Conservation (phyloP, 1,284 basidiomycete genomes). For the Bjerkandera adusta region DNA sequence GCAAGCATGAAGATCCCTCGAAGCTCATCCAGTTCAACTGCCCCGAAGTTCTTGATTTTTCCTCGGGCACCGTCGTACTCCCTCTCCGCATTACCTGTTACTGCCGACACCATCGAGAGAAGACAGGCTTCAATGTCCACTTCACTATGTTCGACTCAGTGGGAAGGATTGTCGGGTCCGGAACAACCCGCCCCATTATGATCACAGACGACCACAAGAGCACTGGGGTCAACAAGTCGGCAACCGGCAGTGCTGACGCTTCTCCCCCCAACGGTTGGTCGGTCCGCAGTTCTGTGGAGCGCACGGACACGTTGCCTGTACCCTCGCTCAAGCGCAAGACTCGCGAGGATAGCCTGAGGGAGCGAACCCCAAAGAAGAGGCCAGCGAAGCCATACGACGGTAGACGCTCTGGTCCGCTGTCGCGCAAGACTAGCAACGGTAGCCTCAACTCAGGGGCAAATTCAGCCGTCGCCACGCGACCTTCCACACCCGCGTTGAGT, state of each 20-base stretch:
- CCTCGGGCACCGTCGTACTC: constrained; percentile 82
- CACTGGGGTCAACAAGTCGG: constrained; percentile 37
- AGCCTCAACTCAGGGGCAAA: constrained; percentile 28
- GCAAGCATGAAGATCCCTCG: constrained; percentile 68
- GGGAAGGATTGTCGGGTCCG: constrained; percentile 82
- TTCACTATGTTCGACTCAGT: constrained; percentile 84
- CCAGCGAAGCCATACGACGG: constrained; percentile 31
- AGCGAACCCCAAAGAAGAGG: constrained; percentile 33
- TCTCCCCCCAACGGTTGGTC: constrained; percentile 22
- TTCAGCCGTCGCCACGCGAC: constrained; percentile 30
- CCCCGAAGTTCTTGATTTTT: constrained; percentile 88
- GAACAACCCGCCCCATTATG: constrained; percentile 91
- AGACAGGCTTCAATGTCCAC: constrained; percentile 92
- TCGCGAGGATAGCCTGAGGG: constrained; percentile 15
- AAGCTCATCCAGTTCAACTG: constrained; percentile 97
- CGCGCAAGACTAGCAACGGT: constrained; percentile 30
- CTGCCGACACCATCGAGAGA: constrained; percentile 98
- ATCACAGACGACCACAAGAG: constrained; percentile 99
- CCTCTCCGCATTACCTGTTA: constrained; percentile 98
- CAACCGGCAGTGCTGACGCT: constrained; percentile 21
- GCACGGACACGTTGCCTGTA: constrained; percentile 37
- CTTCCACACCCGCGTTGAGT: constrained; percentile 30
- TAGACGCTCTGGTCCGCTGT: constrained; percentile 21
- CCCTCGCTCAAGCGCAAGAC: constrained; percentile 22
- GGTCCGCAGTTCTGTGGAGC: constrained; percentile 15